Base-by-base conservation (phyloP, 306 rosid species). In the Senna tora region DNA sequence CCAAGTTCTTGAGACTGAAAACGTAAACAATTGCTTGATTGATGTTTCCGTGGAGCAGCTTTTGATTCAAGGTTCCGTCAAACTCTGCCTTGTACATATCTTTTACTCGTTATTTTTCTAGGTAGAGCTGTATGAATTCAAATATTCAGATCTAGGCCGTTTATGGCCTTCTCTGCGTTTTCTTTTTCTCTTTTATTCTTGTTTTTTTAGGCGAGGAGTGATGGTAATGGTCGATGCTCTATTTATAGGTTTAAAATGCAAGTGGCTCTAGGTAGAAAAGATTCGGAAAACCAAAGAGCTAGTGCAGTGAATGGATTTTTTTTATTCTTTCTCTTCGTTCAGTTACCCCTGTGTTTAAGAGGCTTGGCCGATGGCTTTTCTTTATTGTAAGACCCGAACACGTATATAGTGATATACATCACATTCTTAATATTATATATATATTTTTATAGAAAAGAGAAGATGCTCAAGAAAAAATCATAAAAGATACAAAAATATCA, bases 91-190 rank as follows among this genome's bases (percentile, higher is more conserved):
- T 13, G 5, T 8, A 2, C 2, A 4, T 38, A 0, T 21, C 13
- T 57, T 15, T 9, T 14, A 34, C 10, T 7, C 9, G 32, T 53
- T 25, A 2, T 46, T 36, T 36, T 71, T 58, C 21, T 52, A n/a
- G 15, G 5, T 19, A 36, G 32, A 39, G 43, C n/a, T n/a, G n/a
- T 56, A 14, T 43, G 67, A 52, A 39, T 19, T 69, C 1, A 10
- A 75, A 13, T 54, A 45, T 38, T 45, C 77, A 78, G 81, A 84
- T 78, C 85, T 71, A 69, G 1, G 39, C 22, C 32, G 65, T 68
- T 73, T 56, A 65, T 13, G 55, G n/a, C 13, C 34, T 79, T 63
- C 14, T 42, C 6, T 30, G 69, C 30, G 6, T 67, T 33, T 74
- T 46, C 19, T 19, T 2, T 71, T 2, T 71, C 12, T 33, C 1